phyloP scores from a whole-genome alignment of 2,329 filamentous ascomycete genomes.

The Verticillium nubilum region DNA sequence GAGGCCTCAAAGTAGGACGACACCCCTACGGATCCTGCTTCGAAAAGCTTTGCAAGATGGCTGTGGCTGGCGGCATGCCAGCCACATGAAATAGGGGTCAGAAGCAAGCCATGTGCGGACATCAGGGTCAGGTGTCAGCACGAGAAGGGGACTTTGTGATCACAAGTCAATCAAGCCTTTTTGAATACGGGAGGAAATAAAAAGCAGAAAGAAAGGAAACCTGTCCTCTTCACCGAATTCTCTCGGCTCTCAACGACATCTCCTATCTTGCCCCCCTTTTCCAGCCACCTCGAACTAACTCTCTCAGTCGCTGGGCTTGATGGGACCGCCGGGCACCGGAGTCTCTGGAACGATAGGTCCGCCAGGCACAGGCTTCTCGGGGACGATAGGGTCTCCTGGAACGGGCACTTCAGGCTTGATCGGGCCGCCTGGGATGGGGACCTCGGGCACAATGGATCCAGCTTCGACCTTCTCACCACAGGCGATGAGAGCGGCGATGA shows the following conservation, averaged over 20 bases:
- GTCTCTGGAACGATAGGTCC: slow-evolving; percentile 17
- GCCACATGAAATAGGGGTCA: not conserved
- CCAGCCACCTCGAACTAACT: not conserved
- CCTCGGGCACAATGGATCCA: slow-evolving; percentile 14
- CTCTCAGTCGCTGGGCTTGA: slow-evolving; percentile 7
- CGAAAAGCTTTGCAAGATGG: not conserved
- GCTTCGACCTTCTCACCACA: slow-evolving; percentile 8
- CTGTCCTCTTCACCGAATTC: too few relatives aligned
- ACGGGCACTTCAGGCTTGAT: slow-evolving; percentile 20
- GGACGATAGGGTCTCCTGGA: slow-evolving; percentile 19
- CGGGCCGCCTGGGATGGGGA: slow-evolving; percentile 21
- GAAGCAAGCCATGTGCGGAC: not conserved
- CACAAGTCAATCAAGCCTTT: slow-evolving; percentile 20
- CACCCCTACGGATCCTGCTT: not conserved
- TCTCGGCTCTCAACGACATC: not conserved
- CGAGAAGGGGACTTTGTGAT: not conserved
- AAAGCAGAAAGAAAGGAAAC: too few relatives aligned
- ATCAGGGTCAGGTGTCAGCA: not conserved
- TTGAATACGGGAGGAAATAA: slow-evolving; percentile 6
- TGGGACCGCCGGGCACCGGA: slow-evolving; percentile 7
- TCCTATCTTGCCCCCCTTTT: not conserved
- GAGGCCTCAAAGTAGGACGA: not conserved
- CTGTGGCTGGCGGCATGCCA: not conserved
- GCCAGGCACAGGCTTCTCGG: slow-evolving; percentile 23
- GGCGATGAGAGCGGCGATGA: slow-evolving; percentile 12